A percentile compares a stretch with the other conserved stretches of the same genome.
Evolutionary conservation across 441 rosid species (phyloP).

Genomic region (Eutrema salsugineum): DNA sequence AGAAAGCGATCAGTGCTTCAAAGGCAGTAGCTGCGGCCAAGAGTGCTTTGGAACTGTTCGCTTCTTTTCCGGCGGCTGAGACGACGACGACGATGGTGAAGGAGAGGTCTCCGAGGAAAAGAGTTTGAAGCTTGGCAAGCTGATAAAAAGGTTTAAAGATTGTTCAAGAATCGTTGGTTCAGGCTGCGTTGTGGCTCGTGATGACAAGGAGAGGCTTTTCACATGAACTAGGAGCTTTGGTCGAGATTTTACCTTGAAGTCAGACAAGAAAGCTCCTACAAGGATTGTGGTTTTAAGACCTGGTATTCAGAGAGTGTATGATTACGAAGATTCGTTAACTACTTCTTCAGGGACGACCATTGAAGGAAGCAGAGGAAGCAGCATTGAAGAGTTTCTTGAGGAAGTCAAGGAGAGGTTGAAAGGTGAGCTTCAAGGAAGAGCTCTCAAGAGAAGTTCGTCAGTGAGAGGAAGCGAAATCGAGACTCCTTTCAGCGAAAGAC

Average conservation of each 20-base stretch:
- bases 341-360: slow-evolving; percentile 55
- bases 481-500: slow-evolving; percentile 66
- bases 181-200: slow-evolving; percentile 49
- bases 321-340: slow-evolving; percentile 58
- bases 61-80: slow-evolving; percentile 43
- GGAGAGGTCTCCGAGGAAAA: slow-evolving; percentile 37
- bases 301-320: slow-evolving; percentile 66
- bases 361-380: slow-evolving; percentile 49
- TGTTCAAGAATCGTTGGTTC: slow-evolving; percentile 56
- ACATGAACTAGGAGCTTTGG: slow-evolving; percentile 44
- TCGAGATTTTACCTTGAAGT: slow-evolving; percentile 41
- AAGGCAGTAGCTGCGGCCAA: slow-evolving; percentile 77
- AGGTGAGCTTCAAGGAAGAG: slow-evolving; percentile 72
- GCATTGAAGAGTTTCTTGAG: slow-evolving; percentile 87
- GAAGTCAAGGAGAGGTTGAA: slow-evolving; percentile 83
- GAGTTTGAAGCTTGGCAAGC: slow-evolving; percentile 96
- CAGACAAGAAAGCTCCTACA: slow-evolving; percentile 41
- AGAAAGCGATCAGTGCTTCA: slow-evolving; percentile 74
- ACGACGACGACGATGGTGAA: too few species aligned
- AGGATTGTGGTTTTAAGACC: slow-evolving; percentile 83
- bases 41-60: slow-evolving; percentile 68
- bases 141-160: slow-evolving; percentile 65
- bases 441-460: slow-evolving; percentile 45
- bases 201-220: slow-evolving; percentile 36
- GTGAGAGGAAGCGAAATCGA: slow-evolving; percentile 78